Conservation (phyloP, 2,329 filamentous ascomycete species). For the Didymella pinodella region DNA sequence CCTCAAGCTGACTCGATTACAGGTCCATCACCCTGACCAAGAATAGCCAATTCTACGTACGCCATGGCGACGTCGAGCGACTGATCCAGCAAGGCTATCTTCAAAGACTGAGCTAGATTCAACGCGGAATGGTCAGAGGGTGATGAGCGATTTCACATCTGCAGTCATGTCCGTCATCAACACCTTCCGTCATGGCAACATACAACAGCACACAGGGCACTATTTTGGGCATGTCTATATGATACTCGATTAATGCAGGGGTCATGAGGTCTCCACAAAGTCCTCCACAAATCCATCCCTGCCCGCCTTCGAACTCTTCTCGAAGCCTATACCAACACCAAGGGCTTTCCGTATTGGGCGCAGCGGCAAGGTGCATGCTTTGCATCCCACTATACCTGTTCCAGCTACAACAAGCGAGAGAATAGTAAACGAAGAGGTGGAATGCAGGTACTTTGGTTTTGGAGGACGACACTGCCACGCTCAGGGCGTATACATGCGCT, state of each 20-base stretch:
- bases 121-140: background rate
- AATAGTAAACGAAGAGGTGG: background rate
- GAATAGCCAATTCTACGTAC: conserved; percentile 97
- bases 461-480: conserved; percentile 10
- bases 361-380: conserved; percentile 9
- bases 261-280: conserved; percentile 4
- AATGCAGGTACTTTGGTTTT: conserved; percentile 4
- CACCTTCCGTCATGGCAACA: background rate
- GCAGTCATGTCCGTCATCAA: conserved; percentile 1
- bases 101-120: conserved; percentile 79
- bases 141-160: background rate
- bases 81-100: conserved; percentile 94
- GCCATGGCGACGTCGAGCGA: conserved; percentile 93
- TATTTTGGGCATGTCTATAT: conserved; percentile 2
- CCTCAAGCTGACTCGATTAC: conserved; percentile 6
- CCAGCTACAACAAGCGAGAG: background rate
- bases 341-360: conserved; percentile 9
- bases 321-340: conserved; percentile 8
- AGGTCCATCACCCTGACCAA: conserved; percentile 96
- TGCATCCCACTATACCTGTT: background rate
- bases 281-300: conserved; percentile 1
- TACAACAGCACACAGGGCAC: conserved; percentile 5
- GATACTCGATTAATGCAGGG: background rate
- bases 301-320: background rate
- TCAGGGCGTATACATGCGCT: background rate